phyloP scores from a whole-genome alignment of 75 land plant species.

The Sequoia sempervirens region DNA sequence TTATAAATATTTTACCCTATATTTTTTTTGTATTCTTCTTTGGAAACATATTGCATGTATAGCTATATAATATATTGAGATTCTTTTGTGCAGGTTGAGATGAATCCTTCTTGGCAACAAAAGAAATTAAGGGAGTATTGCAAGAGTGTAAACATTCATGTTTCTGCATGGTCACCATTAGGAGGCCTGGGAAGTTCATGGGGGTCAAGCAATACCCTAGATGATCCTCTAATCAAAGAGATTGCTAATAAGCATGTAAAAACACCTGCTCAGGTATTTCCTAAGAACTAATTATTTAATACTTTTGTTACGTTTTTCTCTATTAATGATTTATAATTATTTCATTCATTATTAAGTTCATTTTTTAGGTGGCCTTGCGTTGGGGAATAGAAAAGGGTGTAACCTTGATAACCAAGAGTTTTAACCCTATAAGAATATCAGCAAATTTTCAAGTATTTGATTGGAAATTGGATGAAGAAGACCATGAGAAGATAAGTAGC shows the following conservation, averaged over 20 bases:
- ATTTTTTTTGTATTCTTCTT: no score
- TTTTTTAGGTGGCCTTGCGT: constrained; percentile 23
- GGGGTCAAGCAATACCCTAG: constrained; percentile 22
- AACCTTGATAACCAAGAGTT: constrained; percentile 32
- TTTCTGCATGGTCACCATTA: constrained; percentile 43
- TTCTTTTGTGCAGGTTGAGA: constrained; percentile 16
- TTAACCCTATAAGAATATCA: constrained; percentile 16
- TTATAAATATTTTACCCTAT: no score
- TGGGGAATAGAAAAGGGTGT: constrained; percentile 32
- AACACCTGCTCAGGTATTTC: constrained; percentile 40
- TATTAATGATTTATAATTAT: no score
- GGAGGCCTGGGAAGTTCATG: constrained; percentile 26
- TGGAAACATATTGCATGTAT: no score
- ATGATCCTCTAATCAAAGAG: constrained; percentile 16
- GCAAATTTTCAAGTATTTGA: constrained; percentile 20
- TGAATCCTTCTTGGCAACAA: constrained; percentile 45
- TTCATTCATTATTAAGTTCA: background rate
- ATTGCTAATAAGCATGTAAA: constrained; percentile 36
- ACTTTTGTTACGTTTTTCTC: no score
- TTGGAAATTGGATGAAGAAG: constrained; percentile 25
- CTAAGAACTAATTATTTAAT: background rate
- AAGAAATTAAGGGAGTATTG: constrained; percentile 41
- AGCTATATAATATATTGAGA: no score
- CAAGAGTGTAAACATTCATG: constrained; percentile 23
- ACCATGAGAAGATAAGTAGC: background rate